These are phyloP conservation scores for Adiantum capillusveneris DNA, from an alignment of 75 land plant species.

Conservation along the genomic window DNA sequence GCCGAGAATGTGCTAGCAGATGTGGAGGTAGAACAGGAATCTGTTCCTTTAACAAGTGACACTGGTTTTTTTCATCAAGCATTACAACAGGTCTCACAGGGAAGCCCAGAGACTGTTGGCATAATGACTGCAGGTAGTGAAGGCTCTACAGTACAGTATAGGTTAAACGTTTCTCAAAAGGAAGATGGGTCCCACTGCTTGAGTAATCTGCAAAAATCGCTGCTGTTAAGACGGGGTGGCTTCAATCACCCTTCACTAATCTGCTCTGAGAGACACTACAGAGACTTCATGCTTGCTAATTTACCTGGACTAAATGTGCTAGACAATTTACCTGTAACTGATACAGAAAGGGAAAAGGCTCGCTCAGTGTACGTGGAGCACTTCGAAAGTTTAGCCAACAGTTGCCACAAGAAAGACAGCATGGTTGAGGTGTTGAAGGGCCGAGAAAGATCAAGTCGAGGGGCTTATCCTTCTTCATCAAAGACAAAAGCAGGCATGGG, in stretches of 20 bases:
- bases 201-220: not conserved
- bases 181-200: not conserved
- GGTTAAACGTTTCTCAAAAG: not conserved
- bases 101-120: too few species aligned
- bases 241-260: constrained; percentile 56
- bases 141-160: not conserved
- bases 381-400: constrained; percentile 61
- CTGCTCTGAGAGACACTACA: constrained; percentile 67
- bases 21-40: too few species aligned
- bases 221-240: not conserved
- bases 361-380: constrained; percentile 26
- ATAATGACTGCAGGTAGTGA: not conserved
- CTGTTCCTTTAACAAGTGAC: too few species aligned
- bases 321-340: constrained; percentile 54
- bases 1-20: too few species aligned
- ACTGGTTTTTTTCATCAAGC: too few species aligned
- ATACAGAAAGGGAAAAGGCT: constrained; percentile 54
- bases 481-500: constrained; percentile 24
- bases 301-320: constrained; percentile 50
- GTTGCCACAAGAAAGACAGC: constrained; percentile 42
- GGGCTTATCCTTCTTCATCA: not conserved
- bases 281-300: constrained; percentile 59
- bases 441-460: constrained; percentile 39
- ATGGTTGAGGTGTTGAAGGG: constrained; percentile 41
- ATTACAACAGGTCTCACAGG: too few species aligned